Base-by-base conservation (phyloP, 768 basidiomycete genomes). In the Thelephora aurantiotincta region DNA sequence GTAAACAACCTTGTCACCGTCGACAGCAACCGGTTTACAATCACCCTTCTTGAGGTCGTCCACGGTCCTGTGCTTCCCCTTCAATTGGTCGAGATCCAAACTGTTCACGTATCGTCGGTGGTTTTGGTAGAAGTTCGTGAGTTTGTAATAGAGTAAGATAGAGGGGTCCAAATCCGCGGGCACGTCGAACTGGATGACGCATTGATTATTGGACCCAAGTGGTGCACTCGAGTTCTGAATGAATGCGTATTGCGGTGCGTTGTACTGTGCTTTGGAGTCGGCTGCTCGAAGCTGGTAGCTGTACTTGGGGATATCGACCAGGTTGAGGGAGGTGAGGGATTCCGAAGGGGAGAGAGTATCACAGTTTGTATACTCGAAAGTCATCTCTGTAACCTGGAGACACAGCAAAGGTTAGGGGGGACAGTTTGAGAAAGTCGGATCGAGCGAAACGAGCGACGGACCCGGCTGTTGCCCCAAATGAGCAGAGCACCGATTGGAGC, bases 41-140 rank as follows among this genome's bases (percentile, higher is more conserved):
- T 93, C 80, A 30, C 88, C 77, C 43, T 69, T 64, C 35, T 78
- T 64, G n/a, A 92, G 68, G 46, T 67, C 60, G 19, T 48, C 57
- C 13, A 62, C 45, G 44, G 66, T 72, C 37, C 78, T 75, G 45
- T 61, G 63, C 33, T 82, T 68, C 41, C 96, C 96, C 60, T 78
- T 77, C 47, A 99, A 73, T 62, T 99, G 96, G 54, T 82, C 70
- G 11, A 82, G 72, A 59, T 92, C 77, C 37, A 88, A 66, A 60
- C 88, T 92, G 69, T 92, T 85, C 48, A 98, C 96, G 59, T 98
- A 99, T 59, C 96, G 78, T 33, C 96, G 82, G 62, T 99, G 96
- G 63, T 99, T 99, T 72, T 99, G 94, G 68, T 78, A 98, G 68
- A 93, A 94, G 68, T 92, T 92, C 43, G 87, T 90, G 60, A 89